Evolutionary conservation across 345 rosid species (phyloP).

Genomic region (Pelargonium nanum): DNA sequence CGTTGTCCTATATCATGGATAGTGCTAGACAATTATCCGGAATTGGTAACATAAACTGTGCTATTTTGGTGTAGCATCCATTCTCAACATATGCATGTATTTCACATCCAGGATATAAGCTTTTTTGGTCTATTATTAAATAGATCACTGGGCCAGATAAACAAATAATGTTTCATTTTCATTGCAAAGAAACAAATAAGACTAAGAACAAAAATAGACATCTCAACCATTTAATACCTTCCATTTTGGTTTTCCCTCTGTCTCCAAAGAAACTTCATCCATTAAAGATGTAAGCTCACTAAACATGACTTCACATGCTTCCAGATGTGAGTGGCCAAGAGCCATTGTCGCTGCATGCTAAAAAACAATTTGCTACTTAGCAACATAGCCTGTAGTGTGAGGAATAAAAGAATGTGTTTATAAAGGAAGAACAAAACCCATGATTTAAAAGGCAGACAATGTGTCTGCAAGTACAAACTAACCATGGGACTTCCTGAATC

Average conservation of each 20-base stretch:
- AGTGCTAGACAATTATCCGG: too few relatives aligned
- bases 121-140: too few relatives aligned
- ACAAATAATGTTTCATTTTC: not conserved
- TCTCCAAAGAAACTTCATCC: slow-evolving; percentile 85
- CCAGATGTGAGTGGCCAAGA: slow-evolving; percentile 94
- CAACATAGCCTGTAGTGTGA: not conserved
- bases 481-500: not conserved
- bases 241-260: slow-evolving; percentile 95
- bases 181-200: not conserved
- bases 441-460: not conserved
- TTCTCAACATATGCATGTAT: not conserved
- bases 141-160: not conserved
- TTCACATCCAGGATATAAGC: not conserved
- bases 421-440: not conserved
- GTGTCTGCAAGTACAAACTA: not conserved
- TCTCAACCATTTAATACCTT: slow-evolving; percentile 41
- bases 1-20: not conserved
- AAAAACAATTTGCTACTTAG: not conserved
- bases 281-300: slow-evolving; percentile 76
- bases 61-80: not conserved
- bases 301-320: slow-evolving; percentile 94
- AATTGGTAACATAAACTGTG: not conserved
- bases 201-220: too few relatives aligned
- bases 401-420: not conserved
- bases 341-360: slow-evolving; percentile 97